A percentile compares a stretch with the other conserved stretches of the same genome.
Evolutionary conservation across 2,329 filamentous ascomycete species (phyloP).

Genomic region (Pestalotiopsis sp.): DNA sequence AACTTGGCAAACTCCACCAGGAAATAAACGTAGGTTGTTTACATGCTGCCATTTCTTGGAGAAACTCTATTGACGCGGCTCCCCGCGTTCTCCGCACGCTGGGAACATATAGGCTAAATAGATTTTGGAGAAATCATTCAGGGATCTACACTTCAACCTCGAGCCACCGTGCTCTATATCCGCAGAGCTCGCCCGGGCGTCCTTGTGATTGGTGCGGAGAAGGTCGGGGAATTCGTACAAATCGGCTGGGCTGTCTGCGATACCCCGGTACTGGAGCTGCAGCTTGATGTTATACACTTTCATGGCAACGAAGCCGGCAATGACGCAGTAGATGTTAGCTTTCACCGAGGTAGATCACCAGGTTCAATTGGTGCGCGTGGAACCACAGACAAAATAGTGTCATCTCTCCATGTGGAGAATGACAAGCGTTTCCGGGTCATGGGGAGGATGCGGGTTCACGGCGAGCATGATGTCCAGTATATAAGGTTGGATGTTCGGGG

Average conservation of each 20-base stretch:
- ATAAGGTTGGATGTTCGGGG: background rate
- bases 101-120: slow-evolving; percentile 8
- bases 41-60: background rate
- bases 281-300: background rate
- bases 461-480: background rate
- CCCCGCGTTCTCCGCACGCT: slow-evolving; percentile 9
- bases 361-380: background rate
- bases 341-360: background rate
- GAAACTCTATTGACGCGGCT: background rate
- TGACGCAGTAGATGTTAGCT: background rate
- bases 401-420: background rate
- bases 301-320: background rate
- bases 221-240: background rate
- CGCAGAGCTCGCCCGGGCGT: background rate
- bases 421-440: background rate
- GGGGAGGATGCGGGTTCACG: background rate
- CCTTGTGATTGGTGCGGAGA: background rate
- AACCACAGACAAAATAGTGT: background rate
- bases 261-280: background rate
- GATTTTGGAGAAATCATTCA: background rate
- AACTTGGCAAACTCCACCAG: background rate
- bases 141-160: background rate
- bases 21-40: background rate
- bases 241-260: background rate
- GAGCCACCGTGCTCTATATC: background rate